Conservation (phyloP, 495 filamentous ascomycete species). For the Aspergillus egyptiacus region DNA sequence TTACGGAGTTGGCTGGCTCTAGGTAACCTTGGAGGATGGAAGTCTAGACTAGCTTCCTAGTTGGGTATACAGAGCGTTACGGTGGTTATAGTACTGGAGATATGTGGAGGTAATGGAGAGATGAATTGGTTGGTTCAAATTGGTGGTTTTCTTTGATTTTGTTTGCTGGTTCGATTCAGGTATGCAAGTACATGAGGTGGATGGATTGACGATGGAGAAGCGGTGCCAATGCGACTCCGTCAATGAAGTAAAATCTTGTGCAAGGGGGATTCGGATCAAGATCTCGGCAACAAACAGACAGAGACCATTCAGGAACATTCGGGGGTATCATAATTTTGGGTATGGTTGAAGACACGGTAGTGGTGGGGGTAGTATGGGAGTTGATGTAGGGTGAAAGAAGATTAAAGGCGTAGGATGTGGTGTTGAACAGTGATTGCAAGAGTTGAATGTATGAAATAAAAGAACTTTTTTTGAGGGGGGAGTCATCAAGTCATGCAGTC, state of each 20-base stretch:
- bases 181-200: neutral
- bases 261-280: neutral
- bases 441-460: constrained; percentile 6
- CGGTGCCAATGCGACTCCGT: neutral
- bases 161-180: neutral
- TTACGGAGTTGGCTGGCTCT: no score
- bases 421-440: neutral
- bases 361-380: neutral
- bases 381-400: neutral
- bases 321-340: constrained; percentile 7
- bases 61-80: no score
- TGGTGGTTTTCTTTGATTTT: no score
- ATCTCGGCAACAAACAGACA: neutral
- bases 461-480: constrained; percentile 29
- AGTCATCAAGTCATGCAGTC: constrained; percentile 9
- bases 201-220: neutral
- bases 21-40: no score
- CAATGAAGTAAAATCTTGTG: neutral
- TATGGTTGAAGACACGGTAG: no score
- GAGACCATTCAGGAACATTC: neutral
- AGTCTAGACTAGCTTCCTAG: no score
- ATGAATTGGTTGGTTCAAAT: no score
- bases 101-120: no score
- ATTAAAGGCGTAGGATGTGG: constrained; percentile 4
- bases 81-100: no score